Conservation (phyloP, 495 filamentous ascomycete species). For the Aspergillus haitiensis region DNA sequence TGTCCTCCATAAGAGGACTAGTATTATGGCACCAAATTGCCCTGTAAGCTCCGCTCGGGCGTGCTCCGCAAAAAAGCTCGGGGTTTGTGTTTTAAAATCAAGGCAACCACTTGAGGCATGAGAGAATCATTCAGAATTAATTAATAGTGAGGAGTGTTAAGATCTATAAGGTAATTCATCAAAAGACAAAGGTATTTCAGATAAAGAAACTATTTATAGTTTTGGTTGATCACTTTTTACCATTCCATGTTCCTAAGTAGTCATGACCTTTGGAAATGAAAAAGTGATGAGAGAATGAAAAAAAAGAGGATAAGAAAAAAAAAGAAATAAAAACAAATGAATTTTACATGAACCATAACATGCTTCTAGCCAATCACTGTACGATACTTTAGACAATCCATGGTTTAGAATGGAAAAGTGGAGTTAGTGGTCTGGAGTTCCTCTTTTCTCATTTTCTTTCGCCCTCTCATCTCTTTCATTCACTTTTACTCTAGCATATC, state of each 20-base stretch:
- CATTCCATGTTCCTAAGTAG: no score
- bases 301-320: conserved; percentile 1
- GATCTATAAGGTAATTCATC: no score
- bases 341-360: conserved; percentile 11
- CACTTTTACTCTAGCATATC: conserved; percentile 3
- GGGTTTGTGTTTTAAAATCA: background rate
- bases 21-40: background rate
- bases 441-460: conserved; percentile 4
- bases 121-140: background rate
- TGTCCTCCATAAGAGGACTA: conserved; percentile 5
- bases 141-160: background rate
- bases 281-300: background rate
- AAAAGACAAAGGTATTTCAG: background rate
- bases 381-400: conserved; percentile 18
- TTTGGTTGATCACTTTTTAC: no score
- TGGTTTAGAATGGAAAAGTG: conserved; percentile 26
- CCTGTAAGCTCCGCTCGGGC: background rate
- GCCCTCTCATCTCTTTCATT: background rate
- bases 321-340: no score
- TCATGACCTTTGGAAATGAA: background rate
- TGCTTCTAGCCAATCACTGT: conserved; percentile 25
- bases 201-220: background rate
- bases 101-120: background rate
- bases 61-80: conserved; percentile 4
- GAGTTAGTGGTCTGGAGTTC: conserved; percentile 8